Evolutionary conservation across 2,329 filamentous ascomycete genomes (phyloP).

Genomic region (Eutypa lata): DNA sequence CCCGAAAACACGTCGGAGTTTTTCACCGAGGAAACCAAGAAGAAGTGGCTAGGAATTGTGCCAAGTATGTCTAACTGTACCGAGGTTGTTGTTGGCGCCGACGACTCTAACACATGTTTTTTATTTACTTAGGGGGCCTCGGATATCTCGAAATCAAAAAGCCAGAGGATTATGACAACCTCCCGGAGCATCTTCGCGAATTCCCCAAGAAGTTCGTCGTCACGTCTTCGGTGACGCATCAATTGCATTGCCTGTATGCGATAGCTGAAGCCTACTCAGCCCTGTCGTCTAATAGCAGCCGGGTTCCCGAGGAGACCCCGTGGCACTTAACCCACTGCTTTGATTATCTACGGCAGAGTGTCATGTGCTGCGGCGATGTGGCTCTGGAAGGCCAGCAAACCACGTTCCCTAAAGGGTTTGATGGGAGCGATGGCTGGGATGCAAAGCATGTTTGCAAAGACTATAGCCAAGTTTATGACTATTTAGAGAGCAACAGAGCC

Average conservation of each 20-base stretch:
- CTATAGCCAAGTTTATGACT: slow-evolving; percentile 31
- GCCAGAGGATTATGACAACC: slow-evolving; percentile 31
- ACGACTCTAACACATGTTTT: too few species aligned
- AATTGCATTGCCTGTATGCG: slow-evolving; percentile 40
- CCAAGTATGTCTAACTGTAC: slow-evolving; percentile 27
- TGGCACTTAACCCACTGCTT: slow-evolving; percentile 40
- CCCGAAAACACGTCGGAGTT: slow-evolving; percentile 38
- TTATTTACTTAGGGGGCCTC: slow-evolving; percentile 29
- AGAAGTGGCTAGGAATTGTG: slow-evolving; percentile 37
- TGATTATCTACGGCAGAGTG: slow-evolving; percentile 25
- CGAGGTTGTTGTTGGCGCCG: neutral
- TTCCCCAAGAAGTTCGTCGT: slow-evolving; percentile 34
- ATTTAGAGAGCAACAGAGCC: slow-evolving; percentile 32
- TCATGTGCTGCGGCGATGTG: slow-evolving; percentile 28
- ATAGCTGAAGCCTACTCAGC: slow-evolving; percentile 36
- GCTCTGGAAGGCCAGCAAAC: slow-evolving; percentile 35
- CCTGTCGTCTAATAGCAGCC: slow-evolving; percentile 23
- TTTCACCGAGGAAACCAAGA: slow-evolving; percentile 29
- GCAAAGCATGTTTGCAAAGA: slow-evolving; percentile 40
- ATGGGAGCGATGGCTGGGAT: slow-evolving; percentile 41
- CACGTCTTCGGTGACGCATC: slow-evolving; percentile 42
- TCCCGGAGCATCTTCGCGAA: slow-evolving; percentile 31
- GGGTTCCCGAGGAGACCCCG: slow-evolving; percentile 26
- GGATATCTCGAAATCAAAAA: slow-evolving; percentile 37
- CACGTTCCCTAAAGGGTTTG: slow-evolving; percentile 33